Percentiles rank a stretch among this genome's conserved stretches.
Conservation (phyloP, 768 basidiomycete species). For the Kwoniella pini region DNA sequence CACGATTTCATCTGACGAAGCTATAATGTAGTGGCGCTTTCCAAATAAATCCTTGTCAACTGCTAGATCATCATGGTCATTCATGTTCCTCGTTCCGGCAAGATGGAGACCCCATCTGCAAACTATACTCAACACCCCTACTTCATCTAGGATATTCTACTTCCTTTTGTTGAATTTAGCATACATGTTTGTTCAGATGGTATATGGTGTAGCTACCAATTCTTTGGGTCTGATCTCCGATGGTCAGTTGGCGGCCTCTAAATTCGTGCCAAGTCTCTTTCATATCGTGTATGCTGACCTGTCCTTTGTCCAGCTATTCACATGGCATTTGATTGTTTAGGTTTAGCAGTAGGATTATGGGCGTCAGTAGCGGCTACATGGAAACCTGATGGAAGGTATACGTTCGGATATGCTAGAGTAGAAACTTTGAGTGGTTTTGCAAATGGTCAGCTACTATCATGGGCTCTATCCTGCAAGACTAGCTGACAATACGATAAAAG, state of each 20-base stretch:
- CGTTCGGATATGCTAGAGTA: constrained; percentile 94
- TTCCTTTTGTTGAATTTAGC: constrained; percentile 91
- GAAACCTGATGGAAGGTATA: constrained; percentile 91
- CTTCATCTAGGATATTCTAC: constrained; percentile 94
- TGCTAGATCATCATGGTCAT: constrained; percentile 27
- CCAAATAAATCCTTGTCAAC: constrained; percentile 9
- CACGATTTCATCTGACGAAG: neutral
- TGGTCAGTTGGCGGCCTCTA: constrained; percentile 61
- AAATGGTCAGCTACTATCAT: constrained; percentile 76
- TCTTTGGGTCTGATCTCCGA: constrained; percentile 94
- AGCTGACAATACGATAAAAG: constrained; percentile 20
- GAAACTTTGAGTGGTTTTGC: constrained; percentile 98
- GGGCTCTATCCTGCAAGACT: neutral
- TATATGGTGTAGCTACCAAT: constrained; percentile 88
- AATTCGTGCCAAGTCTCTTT: neutral
- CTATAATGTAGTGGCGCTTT: constrained; percentile 7
- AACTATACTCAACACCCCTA: constrained; percentile 83
- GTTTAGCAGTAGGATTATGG: constrained; percentile 89
- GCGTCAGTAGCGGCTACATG: constrained; percentile 98
- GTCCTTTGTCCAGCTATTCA: constrained; percentile 76
- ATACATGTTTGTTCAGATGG: constrained; percentile 96
- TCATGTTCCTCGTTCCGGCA: constrained; percentile 43
- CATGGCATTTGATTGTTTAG: constrained; percentile 99
- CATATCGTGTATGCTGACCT: neutral
- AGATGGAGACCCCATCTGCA: constrained; percentile 67